Base-by-base conservation (phyloP, 306 rosid genomes). In the Sechiopsis laciniata region DNA sequence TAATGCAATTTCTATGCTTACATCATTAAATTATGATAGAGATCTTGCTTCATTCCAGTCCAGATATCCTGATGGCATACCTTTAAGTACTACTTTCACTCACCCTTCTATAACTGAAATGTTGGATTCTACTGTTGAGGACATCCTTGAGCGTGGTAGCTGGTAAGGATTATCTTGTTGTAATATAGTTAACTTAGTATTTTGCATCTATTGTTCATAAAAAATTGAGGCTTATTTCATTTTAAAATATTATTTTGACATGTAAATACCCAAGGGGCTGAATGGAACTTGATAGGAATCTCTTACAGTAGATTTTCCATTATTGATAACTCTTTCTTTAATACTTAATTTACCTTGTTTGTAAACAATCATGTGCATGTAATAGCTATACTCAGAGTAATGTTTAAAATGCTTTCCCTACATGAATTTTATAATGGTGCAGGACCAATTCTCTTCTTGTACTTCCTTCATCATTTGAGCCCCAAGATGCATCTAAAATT, bases 1-100 rank as follows among this genome's bases (percentile, higher is more conserved):
- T 32, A 75, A 53, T 75, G 62, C 79, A 66, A 59, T 76, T 29
- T 80, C 16, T 78, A n/a, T 37, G 40, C 60, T 26, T 51, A 24
- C 55, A 50, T 70, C 48, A 26, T 70, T 51, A 70, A 51, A 46
- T 70, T 70, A 21, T 52, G 48, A 26, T 70, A 14, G 74, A 70
- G 74, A 54, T 70, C 16, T 70, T 70, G 24, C 59, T 80, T 82
- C 83, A 95, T 82, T 95, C 85, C 89, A 95, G 99, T 91, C 95
- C 90, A 95, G 96, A 82, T 91, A 95, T 87, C 95, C 95, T 51
- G 96, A 95, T 78, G 97, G 99, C 64, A 87, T 84, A 70, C 92
- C 96, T 77, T 83, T 95, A 60, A 88, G 83, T 76, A 85, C 95
- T 69, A 84, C 88, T 51, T 91, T 91, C 82, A 91, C 87, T 73